Evolutionary conservation across 2,329 filamentous ascomycete genomes (phyloP).

Genomic region (Fusarium torulosum): DNA sequence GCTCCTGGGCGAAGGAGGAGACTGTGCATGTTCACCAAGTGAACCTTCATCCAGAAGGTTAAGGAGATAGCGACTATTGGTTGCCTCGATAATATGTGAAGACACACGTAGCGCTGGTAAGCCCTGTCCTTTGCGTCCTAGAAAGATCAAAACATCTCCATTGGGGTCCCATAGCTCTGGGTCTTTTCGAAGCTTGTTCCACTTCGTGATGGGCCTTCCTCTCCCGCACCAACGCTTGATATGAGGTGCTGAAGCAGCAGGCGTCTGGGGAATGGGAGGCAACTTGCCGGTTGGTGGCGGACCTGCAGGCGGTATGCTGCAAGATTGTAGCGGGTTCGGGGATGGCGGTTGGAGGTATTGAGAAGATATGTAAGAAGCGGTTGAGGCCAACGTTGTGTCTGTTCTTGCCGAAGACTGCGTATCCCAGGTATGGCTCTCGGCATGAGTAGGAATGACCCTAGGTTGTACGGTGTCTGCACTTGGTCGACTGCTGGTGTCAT

Average conservation of each 20-base stretch:
- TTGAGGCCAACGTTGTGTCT: slow-evolving; percentile 21
- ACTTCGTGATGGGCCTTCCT: slow-evolving; percentile 62
- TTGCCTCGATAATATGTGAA: slow-evolving; percentile 70
- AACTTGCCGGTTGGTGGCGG: slow-evolving; percentile 60
- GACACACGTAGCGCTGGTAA: slow-evolving; percentile 67
- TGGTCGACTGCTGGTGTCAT: slow-evolving; percentile 38
- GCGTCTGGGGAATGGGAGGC: slow-evolving; percentile 55
- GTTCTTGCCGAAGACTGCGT: slow-evolving; percentile 20
- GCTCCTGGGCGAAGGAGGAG: slow-evolving; percentile 58
- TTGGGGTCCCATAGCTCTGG: slow-evolving; percentile 72
- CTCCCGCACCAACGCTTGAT: slow-evolving; percentile 67
- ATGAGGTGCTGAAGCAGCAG: slow-evolving; percentile 47
- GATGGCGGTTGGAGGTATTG: slow-evolving; percentile 37
- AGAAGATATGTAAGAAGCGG: slow-evolving; percentile 33
- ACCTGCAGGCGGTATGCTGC: slow-evolving; percentile 37
- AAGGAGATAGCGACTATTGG: slow-evolving; percentile 66
- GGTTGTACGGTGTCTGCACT: slow-evolving; percentile 43
- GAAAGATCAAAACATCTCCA: slow-evolving; percentile 70
- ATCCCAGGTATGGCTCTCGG: slow-evolving; percentile 33
- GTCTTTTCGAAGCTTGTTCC: slow-evolving; percentile 71
- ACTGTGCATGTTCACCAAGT: slow-evolving; percentile 56
- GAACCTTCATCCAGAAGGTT: slow-evolving; percentile 66
- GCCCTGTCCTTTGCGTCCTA: slow-evolving; percentile 61
- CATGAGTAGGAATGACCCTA: slow-evolving; percentile 15
- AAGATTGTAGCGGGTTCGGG: slow-evolving; percentile 36